Evolutionary conservation across 495 filamentous ascomycete species (phyloP).

Genomic region (Talaromyces borbonicus): DNA sequence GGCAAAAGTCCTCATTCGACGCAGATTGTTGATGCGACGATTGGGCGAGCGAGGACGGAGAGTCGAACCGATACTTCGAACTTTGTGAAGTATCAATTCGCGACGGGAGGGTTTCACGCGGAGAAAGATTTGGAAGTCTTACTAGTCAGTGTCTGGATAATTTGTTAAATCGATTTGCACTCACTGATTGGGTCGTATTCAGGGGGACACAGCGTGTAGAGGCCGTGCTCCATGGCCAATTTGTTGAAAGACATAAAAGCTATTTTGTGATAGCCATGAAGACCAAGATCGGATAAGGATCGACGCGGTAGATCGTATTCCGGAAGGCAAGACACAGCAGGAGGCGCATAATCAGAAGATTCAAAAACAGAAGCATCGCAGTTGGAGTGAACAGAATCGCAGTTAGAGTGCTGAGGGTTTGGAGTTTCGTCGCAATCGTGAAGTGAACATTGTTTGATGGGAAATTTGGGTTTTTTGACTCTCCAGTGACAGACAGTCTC

Average conservation of each 20-base stretch:
- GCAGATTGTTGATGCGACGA: constrained; percentile 37
- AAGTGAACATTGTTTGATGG: background rate
- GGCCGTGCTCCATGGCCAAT: background rate
- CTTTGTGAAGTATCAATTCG: constrained; percentile 17
- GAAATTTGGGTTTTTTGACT: constrained; percentile 9
- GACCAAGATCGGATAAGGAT: constrained; percentile 2
- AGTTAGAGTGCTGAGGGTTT: too few species aligned
- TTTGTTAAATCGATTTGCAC: background rate
- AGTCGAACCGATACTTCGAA: constrained; percentile 20
- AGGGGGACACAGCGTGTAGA: background rate
- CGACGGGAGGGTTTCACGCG: constrained; percentile 5
- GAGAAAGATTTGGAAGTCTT: constrained; percentile 3
- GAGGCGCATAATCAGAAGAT: constrained; percentile 1
- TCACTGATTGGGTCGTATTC: constrained; percentile 7
- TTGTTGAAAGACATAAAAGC: background rate
- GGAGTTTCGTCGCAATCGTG: background rate
- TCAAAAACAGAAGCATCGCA: background rate
- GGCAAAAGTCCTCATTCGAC: constrained; percentile 31
- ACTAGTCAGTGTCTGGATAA: background rate
- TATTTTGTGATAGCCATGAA: background rate
- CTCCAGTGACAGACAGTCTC: constrained; percentile 24
- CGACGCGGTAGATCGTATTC: background rate
- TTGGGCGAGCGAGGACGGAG: constrained; percentile 14
- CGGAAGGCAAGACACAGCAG: constrained; percentile 1
- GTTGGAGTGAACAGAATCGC: background rate